These are phyloP conservation scores for Huntiella abstrusa DNA, from an alignment of 2,329 filamentous ascomycete genomes.

Conservation along the genomic window DNA sequence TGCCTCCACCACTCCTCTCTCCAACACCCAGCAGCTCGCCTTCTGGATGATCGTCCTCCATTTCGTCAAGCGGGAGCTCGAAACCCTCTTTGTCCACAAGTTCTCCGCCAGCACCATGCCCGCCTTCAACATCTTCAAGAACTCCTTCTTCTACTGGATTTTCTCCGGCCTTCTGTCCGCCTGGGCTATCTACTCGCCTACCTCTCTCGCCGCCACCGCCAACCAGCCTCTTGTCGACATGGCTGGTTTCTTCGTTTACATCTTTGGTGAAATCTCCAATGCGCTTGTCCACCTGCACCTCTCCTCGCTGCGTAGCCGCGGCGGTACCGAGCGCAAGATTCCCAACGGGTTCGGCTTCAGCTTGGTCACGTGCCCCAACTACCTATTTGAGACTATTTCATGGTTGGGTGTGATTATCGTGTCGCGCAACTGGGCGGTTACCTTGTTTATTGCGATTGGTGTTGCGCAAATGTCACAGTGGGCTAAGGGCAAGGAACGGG, in stretches of 20 bases:
- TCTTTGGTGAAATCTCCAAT: slow-evolving; percentile 65
- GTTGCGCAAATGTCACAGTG: slow-evolving; percentile 66
- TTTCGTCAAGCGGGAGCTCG: slow-evolving; percentile 87
- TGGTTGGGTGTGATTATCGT: slow-evolving; percentile 73
- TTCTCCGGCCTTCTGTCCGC: slow-evolving; percentile 64
- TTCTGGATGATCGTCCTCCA: slow-evolving; percentile 60
- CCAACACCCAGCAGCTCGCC: slow-evolving; percentile 51
- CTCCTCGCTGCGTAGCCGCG: slow-evolving; percentile 54
- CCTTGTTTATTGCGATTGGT: slow-evolving; percentile 57
- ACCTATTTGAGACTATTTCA: slow-evolving; percentile 76
- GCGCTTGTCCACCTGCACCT: slow-evolving; percentile 64
- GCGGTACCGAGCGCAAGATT: slow-evolving; percentile 74
- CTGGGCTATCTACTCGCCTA: slow-evolving; percentile 68
- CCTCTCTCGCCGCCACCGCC: slow-evolving; percentile 42
- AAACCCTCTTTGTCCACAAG: slow-evolving; percentile 86
- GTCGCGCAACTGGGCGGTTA: slow-evolving; percentile 59
- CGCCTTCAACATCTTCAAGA: slow-evolving; percentile 75
- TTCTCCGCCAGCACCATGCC: slow-evolving; percentile 96
- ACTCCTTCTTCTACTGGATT: slow-evolving; percentile 87
- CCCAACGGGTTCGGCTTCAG: slow-evolving; percentile 70
- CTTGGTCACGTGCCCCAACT: slow-evolving; percentile 89
- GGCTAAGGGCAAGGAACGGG: slow-evolving; percentile 81
- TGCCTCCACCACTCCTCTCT: slow-evolving; percentile 31
- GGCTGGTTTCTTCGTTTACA: slow-evolving; percentile 50
- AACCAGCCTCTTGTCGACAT: slow-evolving; percentile 36